Evolutionary conservation across 2,329 filamentous ascomycete species (phyloP).

Genomic region (Ramularia endophylla): DNA sequence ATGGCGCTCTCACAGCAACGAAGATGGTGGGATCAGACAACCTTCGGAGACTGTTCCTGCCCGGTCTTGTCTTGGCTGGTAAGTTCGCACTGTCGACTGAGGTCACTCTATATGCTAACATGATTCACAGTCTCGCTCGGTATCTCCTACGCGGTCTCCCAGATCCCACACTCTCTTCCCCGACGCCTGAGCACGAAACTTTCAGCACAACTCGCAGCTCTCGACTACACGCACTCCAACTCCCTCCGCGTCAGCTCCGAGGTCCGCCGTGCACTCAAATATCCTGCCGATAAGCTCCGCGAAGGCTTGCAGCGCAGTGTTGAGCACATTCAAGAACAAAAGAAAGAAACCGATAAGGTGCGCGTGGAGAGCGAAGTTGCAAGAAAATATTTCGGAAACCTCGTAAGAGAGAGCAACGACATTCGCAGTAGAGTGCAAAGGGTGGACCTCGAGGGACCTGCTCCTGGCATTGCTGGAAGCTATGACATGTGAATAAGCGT

Average conservation of each 20-base stretch:
- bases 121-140: slow-evolving; percentile 60
- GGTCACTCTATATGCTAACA: slow-evolving; percentile 29
- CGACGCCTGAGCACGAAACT: slow-evolving; percentile 81
- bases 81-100: slow-evolving; percentile 35
- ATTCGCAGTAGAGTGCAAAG: slow-evolving; percentile 44
- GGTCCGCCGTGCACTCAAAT: slow-evolving; percentile 81
- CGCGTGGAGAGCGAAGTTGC: slow-evolving; percentile 80
- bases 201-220: slow-evolving; percentile 66
- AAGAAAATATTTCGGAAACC: slow-evolving; percentile 81
- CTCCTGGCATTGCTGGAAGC: slow-evolving; percentile 36
- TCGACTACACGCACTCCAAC: slow-evolving; percentile 93
- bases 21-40: slow-evolving; percentile 77
- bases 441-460: slow-evolving; percentile 49
- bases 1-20: slow-evolving; percentile 75
- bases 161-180: slow-evolving; percentile 84
- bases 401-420: slow-evolving; percentile 59
- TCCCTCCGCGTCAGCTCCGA: slow-evolving; percentile 75
- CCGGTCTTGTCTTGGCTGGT: slow-evolving; percentile 73
- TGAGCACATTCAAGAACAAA: slow-evolving; percentile 70
- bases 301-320: slow-evolving; percentile 77
- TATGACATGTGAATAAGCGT: slow-evolving; percentile 24
- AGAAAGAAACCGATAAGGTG: slow-evolving; percentile 77
- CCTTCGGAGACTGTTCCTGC: slow-evolving; percentile 71
- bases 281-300: slow-evolving; percentile 80
- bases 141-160: slow-evolving; percentile 72